Evolutionary conservation across 257 asterid genomes (phyloP), one percentile per base, ranked within the genome.

Genomic region (Solanum chilense): DNA sequence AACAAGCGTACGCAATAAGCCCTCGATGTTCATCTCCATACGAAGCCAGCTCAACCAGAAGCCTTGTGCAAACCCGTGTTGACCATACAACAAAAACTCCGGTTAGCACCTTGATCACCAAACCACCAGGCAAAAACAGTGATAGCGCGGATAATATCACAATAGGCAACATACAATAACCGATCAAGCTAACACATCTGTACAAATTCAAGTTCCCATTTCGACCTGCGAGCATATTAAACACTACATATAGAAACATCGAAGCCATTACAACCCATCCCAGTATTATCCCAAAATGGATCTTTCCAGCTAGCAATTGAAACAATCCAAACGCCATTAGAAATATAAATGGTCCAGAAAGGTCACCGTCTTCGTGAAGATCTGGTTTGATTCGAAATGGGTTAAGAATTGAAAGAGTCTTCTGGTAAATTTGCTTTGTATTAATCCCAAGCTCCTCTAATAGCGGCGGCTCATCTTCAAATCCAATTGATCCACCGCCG

Each of bases 371-470:
- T 82, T 94, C 98, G 89, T 95, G 98, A 71, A 95, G 93, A 84
- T 95, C 92, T 23, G 94, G 88, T 47, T 93, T 93, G 73, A 93
- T 91, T 47, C 93, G 89, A 86, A 94, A 90, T 2, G 99, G 99
- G 37, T 93, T 96, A 83, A 96, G 92, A 25, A 93, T 93, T 2
- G 96, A 92, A 35, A 91, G 69, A 42, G 99, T 95, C 82, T 96
- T 96, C 27, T 95, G 98, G 90, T 95, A 96, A 62, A 96, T 96
- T 90, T 96, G 97, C 86, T 91, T 93, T 10, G 98, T 96, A 86
- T 95, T 96, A 70, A 96, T 96, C 44, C 99, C 99, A 9, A 96
- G 95, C 69, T 96, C 99, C 58, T 96, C 99, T 44, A 96, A 94
- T 44, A 96, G 95, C 60, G 96, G 98, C 12, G 96, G 98, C 85